Percentiles rank a stretch among this genome's conserved stretches.
Evolutionary conservation across 805 yeast genomes (phyloP).

Genomic region (Saccharomycopsis capsularis): DNA sequence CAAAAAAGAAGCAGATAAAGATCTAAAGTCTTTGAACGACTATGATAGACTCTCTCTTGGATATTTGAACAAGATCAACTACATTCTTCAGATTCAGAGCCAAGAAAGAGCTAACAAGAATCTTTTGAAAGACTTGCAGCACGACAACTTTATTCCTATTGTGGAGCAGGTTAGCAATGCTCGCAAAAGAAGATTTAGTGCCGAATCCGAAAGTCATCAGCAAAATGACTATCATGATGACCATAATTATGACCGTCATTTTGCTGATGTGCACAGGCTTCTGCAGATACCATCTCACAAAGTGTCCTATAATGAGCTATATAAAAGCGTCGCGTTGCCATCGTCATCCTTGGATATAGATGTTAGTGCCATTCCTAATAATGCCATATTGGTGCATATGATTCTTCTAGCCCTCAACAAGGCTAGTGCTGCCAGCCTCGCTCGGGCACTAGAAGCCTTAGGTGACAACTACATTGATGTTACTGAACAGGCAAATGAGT

Average conservation of each 20-base stretch:
- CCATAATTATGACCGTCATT: background rate
- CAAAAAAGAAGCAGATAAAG: constrained; percentile 4
- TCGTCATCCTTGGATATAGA: constrained; percentile 2
- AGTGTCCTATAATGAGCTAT: background rate
- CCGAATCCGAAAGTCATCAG: too few species aligned
- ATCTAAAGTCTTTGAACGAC: background rate
- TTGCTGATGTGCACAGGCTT: background rate
- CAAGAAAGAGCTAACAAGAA: constrained; percentile 15
- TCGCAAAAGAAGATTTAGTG: background rate
- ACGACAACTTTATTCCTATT: constrained; percentile 1
- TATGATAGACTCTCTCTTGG: constrained; percentile 9
- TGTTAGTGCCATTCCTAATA: background rate
- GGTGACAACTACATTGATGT: background rate
- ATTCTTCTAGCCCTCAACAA: constrained; percentile 6
- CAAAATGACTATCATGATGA: too few species aligned
- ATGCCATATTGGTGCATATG: constrained; percentile 1
- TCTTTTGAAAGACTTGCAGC: constrained; percentile 10
- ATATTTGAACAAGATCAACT: constrained; percentile 15
- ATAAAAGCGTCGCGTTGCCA: background rate
- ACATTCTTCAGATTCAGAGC: constrained; percentile 11
- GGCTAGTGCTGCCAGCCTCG: background rate
- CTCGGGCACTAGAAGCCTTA: constrained; percentile 4
- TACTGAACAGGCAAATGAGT: background rate
- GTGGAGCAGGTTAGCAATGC: background rate
- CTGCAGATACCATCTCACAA: background rate